Conservation (phyloP, 108 stramenopile genomes). For the Nitzschia sp. region DNA sequence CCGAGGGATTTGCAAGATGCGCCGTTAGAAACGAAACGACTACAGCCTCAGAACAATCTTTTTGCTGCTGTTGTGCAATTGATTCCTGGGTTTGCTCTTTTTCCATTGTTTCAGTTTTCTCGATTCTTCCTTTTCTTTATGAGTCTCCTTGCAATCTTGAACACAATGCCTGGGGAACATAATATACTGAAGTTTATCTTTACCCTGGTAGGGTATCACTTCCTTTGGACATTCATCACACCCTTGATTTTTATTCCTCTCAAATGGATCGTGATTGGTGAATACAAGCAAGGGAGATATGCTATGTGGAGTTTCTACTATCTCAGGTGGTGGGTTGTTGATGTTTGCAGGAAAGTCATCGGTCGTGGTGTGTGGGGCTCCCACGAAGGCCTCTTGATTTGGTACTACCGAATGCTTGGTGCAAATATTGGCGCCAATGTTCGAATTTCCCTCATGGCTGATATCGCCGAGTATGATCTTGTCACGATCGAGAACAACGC, state of each 20-base stretch:
- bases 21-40: slow-evolving; percentile 23
- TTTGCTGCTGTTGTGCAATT: slow-evolving; percentile 36
- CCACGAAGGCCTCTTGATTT: slow-evolving; percentile 21
- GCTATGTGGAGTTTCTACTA: slow-evolving; percentile 55
- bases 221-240: slow-evolving; percentile 41
- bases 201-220: slow-evolving; percentile 42
- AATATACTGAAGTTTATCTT: slow-evolving; percentile 41
- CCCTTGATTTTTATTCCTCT: slow-evolving; percentile 54
- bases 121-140: slow-evolving; percentile 55
- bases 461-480: slow-evolving; percentile 67
- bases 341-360: slow-evolving; percentile 46
- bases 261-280: slow-evolving; percentile 65
- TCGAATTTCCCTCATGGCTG: slow-evolving; percentile 43
- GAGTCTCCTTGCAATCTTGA: slow-evolving; percentile 30
- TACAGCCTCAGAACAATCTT: slow-evolving; percentile 14
- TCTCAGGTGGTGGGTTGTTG: slow-evolving; percentile 71
- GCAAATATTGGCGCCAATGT: slow-evolving; percentile 54
- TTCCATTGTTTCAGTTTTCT: slow-evolving; percentile 49
- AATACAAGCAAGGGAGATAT: slow-evolving; percentile 51
- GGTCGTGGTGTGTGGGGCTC: slow-evolving; percentile 49
- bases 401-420: slow-evolving; percentile 55
- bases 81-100: slow-evolving; percentile 39
- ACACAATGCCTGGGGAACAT: slow-evolving; percentile 29
- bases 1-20: slow-evolving; percentile 27
- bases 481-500: slow-evolving; percentile 52